Evolutionary conservation across 2,329 filamentous ascomycete species (phyloP).

Genomic region (Trichophyton verrucosum): DNA sequence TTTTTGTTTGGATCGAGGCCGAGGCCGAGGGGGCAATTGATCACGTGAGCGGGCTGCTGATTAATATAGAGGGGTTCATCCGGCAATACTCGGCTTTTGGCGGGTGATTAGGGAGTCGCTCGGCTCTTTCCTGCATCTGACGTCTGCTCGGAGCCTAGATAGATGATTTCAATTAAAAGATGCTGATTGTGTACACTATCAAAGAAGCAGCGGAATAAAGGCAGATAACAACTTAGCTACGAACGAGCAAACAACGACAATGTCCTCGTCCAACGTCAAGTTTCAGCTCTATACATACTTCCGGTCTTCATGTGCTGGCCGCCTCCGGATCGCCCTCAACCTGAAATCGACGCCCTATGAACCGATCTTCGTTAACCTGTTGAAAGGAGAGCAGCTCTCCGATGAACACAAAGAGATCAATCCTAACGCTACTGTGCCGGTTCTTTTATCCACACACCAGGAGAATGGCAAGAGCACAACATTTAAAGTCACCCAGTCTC

Average conservation of each 20-base stretch:
- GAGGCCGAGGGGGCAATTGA: neutral
- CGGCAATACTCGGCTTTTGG: neutral
- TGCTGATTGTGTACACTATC: neutral
- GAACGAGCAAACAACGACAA: neutral
- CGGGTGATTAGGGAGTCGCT: neutral
- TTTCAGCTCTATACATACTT: conserved; percentile 47
- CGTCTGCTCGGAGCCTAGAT: neutral
- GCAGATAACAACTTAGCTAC: neutral
- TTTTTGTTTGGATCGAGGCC: neutral
- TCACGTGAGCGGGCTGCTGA: neutral
- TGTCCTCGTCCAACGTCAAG: conserved; percentile 7
- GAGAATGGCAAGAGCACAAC: conserved; percentile 11
- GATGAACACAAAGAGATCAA: conserved; percentile 39
- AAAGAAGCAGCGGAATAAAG: neutral
- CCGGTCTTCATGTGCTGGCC: conserved; percentile 50
- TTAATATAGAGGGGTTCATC: neutral
- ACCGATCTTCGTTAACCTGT: conserved; percentile 40
- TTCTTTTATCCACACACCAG: conserved; percentile 30
- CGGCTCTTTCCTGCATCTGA: neutral
- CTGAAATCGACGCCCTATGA: conserved; percentile 43
- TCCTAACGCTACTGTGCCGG: conserved; percentile 44
- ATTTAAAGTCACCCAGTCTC: conserved; percentile 43
- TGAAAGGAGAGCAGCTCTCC: conserved; percentile 41
- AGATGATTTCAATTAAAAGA: neutral
- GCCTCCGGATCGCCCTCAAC: conserved; percentile 48